Percentiles rank a stretch among this genome's conserved stretches.
Conservation (phyloP, 1,139 yeast genomes). For the Saccharomyces hybrid region DNA sequence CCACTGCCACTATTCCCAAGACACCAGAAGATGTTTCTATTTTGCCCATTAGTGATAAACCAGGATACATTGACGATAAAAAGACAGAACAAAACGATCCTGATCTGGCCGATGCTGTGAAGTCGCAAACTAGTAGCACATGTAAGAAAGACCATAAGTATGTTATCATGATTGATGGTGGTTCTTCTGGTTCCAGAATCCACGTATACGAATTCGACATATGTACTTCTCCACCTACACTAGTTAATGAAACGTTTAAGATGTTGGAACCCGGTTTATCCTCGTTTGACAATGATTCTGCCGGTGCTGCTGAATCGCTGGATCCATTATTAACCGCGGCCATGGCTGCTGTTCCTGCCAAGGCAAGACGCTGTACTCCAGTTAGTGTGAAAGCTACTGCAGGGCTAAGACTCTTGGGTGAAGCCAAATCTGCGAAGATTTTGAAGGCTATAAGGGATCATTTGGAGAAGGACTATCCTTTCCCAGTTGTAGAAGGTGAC, state of each 20-base stretch:
- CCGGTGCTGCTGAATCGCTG: conserved; percentile 79
- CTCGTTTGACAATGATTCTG: conserved; percentile 69
- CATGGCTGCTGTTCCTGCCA: conserved; percentile 62
- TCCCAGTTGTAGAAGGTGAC: conserved; percentile 77
- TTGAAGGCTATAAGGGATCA: conserved; percentile 68
- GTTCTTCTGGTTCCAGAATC: conserved; percentile 92
- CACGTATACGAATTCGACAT: conserved; percentile 88
- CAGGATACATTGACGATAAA: conserved; percentile 23
- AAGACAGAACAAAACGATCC: conserved; percentile 17
- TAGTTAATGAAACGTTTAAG: conserved; percentile 71
- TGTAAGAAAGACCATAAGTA: conserved; percentile 39
- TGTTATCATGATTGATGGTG: conserved; percentile 94
- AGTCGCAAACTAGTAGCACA: conserved; percentile 9
- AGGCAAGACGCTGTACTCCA: conserved; percentile 73
- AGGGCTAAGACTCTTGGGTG: conserved; percentile 83
- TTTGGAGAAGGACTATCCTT: conserved; percentile 73
- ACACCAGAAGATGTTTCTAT: conserved; percentile 15
- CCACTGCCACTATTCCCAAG: conserved; percentile 15
- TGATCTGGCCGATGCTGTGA: conserved; percentile 24
- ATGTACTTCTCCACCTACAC: conserved; percentile 71
- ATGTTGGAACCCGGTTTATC: conserved; percentile 93
- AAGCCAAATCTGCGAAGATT: conserved; percentile 59
- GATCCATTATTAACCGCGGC: conserved; percentile 76
- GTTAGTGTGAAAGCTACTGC: conserved; percentile 97
- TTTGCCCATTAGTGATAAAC: conserved; percentile 18